A percentile compares a stretch with the other conserved stretches of the same genome.
Conservation (phyloP, 306 rosid species). For the Psophocarpus tetragonolobus region DNA sequence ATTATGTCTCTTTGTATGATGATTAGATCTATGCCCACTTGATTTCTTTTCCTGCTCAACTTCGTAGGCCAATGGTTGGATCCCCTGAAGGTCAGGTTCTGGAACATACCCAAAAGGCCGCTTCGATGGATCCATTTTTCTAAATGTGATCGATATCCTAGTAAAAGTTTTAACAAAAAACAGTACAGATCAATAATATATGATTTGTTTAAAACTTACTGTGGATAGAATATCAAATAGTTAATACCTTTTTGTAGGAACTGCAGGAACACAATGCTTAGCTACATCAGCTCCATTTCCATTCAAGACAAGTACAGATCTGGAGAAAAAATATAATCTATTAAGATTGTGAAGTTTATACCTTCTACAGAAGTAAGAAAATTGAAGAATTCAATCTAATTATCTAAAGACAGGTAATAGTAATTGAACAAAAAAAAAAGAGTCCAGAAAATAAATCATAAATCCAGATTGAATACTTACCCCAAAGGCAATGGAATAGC, state of each 20-base stretch:
- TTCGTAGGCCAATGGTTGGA: constrained; percentile 73
- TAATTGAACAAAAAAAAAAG: constrained; percentile 10
- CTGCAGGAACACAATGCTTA: constrained; percentile 95
- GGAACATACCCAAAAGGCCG: constrained; percentile 54
- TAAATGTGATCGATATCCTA: constrained; percentile 96
- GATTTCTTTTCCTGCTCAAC: constrained; percentile 41
- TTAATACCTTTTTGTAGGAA: constrained; percentile 69
- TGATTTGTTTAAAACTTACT: neutral
- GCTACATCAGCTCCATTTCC: constrained; percentile 96
- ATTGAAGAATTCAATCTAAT: neutral
- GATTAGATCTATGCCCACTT: constrained; percentile 44
- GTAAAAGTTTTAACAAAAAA: constrained; percentile 4
- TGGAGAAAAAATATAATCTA: constrained; percentile 37
- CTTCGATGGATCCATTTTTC: constrained; percentile 80
- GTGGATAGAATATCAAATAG: neutral
- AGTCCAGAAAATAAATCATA: constrained; percentile 22
- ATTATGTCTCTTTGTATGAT: constrained; percentile 36
- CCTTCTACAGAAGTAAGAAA: constrained; percentile 11
- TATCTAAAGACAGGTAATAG: constrained; percentile 6
- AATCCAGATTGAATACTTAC: constrained; percentile 50
- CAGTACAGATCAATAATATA: constrained; percentile 5
- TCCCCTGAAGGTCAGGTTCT: constrained; percentile 81
- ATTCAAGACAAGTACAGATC: constrained; percentile 92
- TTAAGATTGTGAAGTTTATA: constrained; percentile 44
- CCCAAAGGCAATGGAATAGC: constrained; percentile 79